Base-by-base conservation (phyloP, 495 filamentous ascomycete genomes). In the Xylaria castorea region DNA sequence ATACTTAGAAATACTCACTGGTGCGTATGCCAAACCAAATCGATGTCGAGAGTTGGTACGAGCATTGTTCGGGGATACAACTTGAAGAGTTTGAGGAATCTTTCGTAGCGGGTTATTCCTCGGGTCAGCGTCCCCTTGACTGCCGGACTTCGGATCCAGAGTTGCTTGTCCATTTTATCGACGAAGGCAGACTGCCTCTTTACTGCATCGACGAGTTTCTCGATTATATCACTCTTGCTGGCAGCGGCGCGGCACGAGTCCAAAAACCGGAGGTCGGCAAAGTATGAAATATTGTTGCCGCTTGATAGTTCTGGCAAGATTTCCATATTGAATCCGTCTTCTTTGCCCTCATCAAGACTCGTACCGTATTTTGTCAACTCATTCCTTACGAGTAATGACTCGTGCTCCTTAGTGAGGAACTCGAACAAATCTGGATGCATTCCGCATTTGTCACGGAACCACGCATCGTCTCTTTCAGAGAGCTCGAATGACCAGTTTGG, bases 21-120 rank as follows among this genome's bases (percentile, higher is more conserved):
- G 16, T 57, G 53, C 25, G 53, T 57, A 27, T 57, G 53, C 53
- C 53, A 57, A 32, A 57, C 27, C 9, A 57, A 25, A 32, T 57
- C 53, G 12, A 57, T 57, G 27, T 57, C 53, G 53, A 57, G 53
- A 32, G 53, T 57, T 32, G 53, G 53, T 2, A 57, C 53, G 27
- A 57, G 53, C 53, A 57, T 57, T 18, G 4, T 57, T 18, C 27
- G 4, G 12, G 53, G 53, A 32, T 57, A 57, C 27, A 57, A 18
- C 53, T 57, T 57, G 53, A 57, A 57, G 53, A 57, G 53, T 32
- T 57, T 57, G 27, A 57, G 53, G 5, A 57, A 57, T 32, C 53
- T 57, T 18, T 32, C 53, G 9, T 57, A 57, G 53, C 53, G 53
- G 25, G 20, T 18, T 16, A 18, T 22, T 2, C 25, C 53, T 57